These are phyloP conservation scores for Grammothele lineata DNA, from an alignment of 768 basidiomycete species.

Conservation along the genomic window DNA sequence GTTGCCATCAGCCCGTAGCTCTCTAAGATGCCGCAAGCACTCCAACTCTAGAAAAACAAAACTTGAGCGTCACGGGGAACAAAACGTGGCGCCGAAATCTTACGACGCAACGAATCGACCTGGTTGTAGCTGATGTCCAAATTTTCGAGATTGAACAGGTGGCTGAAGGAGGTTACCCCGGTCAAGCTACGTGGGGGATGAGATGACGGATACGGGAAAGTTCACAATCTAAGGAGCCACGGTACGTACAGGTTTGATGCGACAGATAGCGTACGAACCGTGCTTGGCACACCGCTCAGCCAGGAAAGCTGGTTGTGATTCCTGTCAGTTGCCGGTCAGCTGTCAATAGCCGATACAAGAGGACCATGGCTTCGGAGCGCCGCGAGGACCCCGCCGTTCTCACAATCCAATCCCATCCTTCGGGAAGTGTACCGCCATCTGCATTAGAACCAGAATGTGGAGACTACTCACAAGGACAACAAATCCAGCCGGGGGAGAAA, in stretches of 20 bases:
- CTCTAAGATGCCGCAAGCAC: conserved; percentile 80
- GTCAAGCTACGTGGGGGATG: conserved; percentile 52
- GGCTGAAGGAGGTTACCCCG: conserved; percentile 81
- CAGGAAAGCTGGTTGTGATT: conserved; percentile 72
- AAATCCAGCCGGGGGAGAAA: conserved; percentile 80
- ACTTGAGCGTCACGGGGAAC: neutral
- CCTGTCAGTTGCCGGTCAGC: conserved; percentile 32
- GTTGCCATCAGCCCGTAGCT: conserved; percentile 89
- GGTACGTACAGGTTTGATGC: conserved; percentile 64
- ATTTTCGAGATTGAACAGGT: conserved; percentile 80
- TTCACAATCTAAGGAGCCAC: too few relatives aligned
- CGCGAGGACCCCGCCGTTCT: neutral
- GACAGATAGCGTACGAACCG: conserved; percentile 73
- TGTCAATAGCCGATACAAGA: neutral
- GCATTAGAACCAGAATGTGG: too few relatives aligned
- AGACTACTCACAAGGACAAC: conserved; percentile 63
- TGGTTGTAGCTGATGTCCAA: conserved; percentile 91
- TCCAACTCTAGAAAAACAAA: conserved; percentile 57
- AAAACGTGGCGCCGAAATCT: conserved; percentile 30
- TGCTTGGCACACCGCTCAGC: conserved; percentile 73
- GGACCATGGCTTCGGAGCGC: too few relatives aligned
- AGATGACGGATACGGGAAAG: neutral
- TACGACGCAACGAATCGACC: conserved; percentile 83
- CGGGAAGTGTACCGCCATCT: too few relatives aligned
- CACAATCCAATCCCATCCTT: too few relatives aligned